Conservation (phyloP, 805 yeast species). For the Saccharomycopsis sp. region DNA sequence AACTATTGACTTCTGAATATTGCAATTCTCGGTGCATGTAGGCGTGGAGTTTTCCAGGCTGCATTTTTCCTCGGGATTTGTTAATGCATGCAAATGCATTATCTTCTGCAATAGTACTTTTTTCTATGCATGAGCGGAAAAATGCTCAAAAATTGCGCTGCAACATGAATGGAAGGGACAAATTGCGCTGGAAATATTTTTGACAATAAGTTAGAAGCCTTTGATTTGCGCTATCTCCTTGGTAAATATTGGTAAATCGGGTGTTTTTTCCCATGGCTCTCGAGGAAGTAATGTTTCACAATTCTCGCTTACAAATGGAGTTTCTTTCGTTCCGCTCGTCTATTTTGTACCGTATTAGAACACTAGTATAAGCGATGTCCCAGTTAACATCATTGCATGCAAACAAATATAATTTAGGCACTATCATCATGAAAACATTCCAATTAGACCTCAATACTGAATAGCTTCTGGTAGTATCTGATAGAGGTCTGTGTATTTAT, state of each 20-base stretch:
- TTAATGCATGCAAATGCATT: not conserved
- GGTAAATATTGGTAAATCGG: too few relatives aligned
- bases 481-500: too few relatives aligned
- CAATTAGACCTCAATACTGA: not conserved
- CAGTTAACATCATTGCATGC: too few relatives aligned
- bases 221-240: too few relatives aligned
- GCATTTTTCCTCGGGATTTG: not conserved
- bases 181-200: not conserved
- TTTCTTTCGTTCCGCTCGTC: not conserved
- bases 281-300: not conserved
- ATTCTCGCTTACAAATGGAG: not conserved
- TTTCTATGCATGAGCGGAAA: not conserved
- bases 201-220: too few relatives aligned
- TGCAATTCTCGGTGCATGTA: not conserved
- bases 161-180: not conserved
- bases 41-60: not conserved
- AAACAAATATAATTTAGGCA: too few relatives aligned
- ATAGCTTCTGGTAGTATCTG: too few relatives aligned
- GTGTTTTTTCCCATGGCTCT: not conserved
- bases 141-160: not conserved
- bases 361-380: too few relatives aligned
- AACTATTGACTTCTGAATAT: not conserved
- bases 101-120: not conserved
- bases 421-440: not conserved
- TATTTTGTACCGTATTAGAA: too few relatives aligned